Evolutionary conservation across 202 grass and related monocot genomes (phyloP).

Genomic region (Setaria italica): DNA sequence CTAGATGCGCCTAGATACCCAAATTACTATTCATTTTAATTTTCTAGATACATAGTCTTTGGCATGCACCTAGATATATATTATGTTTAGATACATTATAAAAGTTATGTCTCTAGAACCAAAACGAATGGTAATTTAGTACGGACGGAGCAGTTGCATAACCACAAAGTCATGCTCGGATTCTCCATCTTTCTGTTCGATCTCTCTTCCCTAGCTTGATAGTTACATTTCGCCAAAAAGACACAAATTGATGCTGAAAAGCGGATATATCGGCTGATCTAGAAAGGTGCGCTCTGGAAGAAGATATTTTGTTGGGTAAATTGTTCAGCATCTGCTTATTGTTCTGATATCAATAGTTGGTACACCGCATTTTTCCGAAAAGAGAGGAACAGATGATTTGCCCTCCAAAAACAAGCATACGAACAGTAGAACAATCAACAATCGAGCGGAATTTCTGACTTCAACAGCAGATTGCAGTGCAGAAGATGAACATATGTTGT

Average conservation of each 20-base stretch:
- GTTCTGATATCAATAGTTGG: neutral
- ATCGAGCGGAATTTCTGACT: neutral
- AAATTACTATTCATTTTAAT: no score
- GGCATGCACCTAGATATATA: no score
- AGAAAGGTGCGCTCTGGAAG: neutral
- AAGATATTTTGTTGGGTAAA: neutral
- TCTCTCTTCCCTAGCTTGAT: neutral
- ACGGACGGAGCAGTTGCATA: neutral
- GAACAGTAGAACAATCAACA: neutral
- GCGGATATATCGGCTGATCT: neutral
- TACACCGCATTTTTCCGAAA: neutral
- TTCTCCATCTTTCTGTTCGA: neutral
- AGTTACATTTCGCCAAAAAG: neutral
- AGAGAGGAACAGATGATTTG: neutral
- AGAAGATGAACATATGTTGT: neutral
- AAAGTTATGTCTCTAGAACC: no score
- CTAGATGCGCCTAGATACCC: no score
- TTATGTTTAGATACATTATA: no score
- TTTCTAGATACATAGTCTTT: no score
- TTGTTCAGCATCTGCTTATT: neutral
- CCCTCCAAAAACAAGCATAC: neutral
- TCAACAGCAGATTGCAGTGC: neutral
- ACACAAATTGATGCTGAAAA: neutral
- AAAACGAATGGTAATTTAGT: no score
- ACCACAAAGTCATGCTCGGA: neutral